Evolutionary conservation across 148 eudicot species (phyloP), one percentile per base, ranked within the genome.

Genomic region (Dianthus caryophyllus): DNA sequence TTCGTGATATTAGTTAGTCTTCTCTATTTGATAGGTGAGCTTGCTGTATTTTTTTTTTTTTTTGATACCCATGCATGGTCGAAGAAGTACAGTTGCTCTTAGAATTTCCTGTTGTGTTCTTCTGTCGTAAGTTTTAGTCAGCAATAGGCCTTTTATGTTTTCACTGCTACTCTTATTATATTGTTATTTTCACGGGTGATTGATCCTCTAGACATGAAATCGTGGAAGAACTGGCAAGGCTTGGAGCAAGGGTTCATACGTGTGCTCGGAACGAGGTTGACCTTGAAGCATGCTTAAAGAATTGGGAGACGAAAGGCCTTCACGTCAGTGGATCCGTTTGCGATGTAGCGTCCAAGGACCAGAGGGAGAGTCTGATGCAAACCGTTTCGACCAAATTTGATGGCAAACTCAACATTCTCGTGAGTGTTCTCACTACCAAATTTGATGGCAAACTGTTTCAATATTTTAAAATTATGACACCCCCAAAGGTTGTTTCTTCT

Each of bases 371-470:
- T 14, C 73, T 82, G 4, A 79, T 79, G 71, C 65, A 82, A 33
- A 52, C 38, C 2, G 74, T 82, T 31, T 73, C 82, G 0, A 47
- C 78, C 20, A 12, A 43, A 36, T 79, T 82, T 63, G 24, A 73
- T 71, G 82, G 82, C 65, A 73, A 78, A 38, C 82, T 82, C 44
- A 73, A 78, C 68, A 78, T 82, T 50, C 75, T 82, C 43, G 80
- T 78, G 14, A 70, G 75, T 76, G 1, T 2, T 50, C 12, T 18
- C 15, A 0, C 1, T 41, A 33, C 8, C 8, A 33, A 33, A 33
- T 33, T 3, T 33, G 8, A 8, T 8, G 8, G 8, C 8, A 33
- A 2, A 33, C 3, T 33, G 3, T 2, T 33, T 8, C 8, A 33
- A 33, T 33, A 33, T 3, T n/a, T n/a, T n/a, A n/a, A n/a, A n/a